Conservation (phyloP, 2,329 filamentous ascomycete species). For the Hortaea werneckii region DNA sequence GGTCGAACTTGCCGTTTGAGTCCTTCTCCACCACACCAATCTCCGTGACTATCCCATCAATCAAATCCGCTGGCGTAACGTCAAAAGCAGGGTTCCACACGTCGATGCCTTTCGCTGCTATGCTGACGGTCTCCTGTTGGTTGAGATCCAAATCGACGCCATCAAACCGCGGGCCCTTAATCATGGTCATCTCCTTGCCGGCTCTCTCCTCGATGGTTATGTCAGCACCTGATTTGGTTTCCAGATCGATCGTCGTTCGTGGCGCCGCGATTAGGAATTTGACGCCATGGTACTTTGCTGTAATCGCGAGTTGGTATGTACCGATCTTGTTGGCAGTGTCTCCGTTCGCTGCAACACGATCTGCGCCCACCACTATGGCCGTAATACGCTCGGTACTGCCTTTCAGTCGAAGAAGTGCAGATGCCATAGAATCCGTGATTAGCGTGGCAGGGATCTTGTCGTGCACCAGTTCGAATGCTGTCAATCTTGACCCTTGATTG, state of each 20-base stretch:
- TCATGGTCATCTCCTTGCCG: constrained; percentile 69
- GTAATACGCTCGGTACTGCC: constrained; percentile 55
- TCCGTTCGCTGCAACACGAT: constrained; percentile 89
- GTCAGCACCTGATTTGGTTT: constrained; percentile 62
- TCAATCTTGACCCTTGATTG: constrained; percentile 91
- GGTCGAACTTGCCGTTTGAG: constrained; percentile 55
- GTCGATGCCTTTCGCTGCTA: constrained; percentile 62
- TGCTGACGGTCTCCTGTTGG: constrained; percentile 62
- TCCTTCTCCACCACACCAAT: constrained; percentile 76
- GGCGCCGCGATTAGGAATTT: constrained; percentile 94
- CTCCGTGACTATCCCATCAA: constrained; percentile 92
- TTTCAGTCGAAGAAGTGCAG: constrained; percentile 63
- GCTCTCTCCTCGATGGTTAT: constrained; percentile 89
- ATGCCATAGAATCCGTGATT: constrained; percentile 95
- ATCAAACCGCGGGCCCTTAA: constrained; percentile 62
- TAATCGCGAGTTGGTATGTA: constrained; percentile 85
- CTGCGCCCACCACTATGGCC: constrained; percentile 87
- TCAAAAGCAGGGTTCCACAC: constrained; percentile 99
- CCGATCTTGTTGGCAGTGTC: constrained; percentile 99
- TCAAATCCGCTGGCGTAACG: constrained; percentile 77
- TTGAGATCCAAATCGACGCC: constrained; percentile 51
- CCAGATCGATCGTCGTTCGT: constrained; percentile 83
- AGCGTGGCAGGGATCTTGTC: constrained; percentile 85
- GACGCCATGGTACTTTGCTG: constrained; percentile 76
- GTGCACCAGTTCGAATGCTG: constrained; percentile 91